These are phyloP conservation scores for Candida sanyiensis DNA, from an alignment of 805 yeast genomes.

Conservation along the genomic window DNA sequence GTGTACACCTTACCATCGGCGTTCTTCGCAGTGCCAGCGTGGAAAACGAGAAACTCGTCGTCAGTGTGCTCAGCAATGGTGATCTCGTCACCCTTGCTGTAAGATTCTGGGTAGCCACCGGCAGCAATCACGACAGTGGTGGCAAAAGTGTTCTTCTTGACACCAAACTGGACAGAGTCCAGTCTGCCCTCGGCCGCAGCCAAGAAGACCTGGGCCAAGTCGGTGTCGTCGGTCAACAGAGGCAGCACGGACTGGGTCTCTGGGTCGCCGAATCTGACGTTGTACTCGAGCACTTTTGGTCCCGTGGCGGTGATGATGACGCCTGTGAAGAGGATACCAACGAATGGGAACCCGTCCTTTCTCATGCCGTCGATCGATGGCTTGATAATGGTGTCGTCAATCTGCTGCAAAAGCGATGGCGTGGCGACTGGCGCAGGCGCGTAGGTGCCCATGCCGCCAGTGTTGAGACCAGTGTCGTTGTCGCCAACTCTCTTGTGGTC, in stretches of 20 bases:
- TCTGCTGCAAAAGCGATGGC: conserved; percentile 58
- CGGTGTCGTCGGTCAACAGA: conserved; percentile 75
- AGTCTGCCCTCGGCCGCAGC: conserved; percentile 94
- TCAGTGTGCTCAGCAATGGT: conserved; percentile 38
- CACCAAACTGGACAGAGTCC: conserved; percentile 68
- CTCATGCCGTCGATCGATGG: conserved; percentile 97
- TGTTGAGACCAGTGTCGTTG: conserved; percentile 89
- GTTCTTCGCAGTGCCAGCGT: conserved; percentile 77
- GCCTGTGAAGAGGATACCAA: conserved; percentile 93
- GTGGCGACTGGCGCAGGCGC: conserved; percentile 98
- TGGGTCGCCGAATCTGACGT: conserved; percentile 98
- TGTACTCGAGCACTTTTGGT: conserved; percentile 94
- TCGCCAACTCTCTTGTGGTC: conserved; percentile 96
- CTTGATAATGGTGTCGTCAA: conserved; percentile 69
- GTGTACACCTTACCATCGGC: conserved; percentile 63
- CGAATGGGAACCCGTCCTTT: conserved; percentile 89
- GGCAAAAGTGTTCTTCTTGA: conserved; percentile 52
- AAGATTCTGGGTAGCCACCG: conserved; percentile 91
- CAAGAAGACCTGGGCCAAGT: conserved; percentile 83
- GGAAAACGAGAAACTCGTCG: conserved; percentile 72
- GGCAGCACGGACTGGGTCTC: conserved; percentile 97
- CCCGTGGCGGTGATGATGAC: conserved; percentile 83
- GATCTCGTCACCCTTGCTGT: conserved; percentile 82
- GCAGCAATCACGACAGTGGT: conserved; percentile 96
- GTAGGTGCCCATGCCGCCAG: conserved; percentile 99